phyloP scores from a whole-genome alignment of 108 stramenopile genomes.

The Cylindrotheca closterium region DNA sequence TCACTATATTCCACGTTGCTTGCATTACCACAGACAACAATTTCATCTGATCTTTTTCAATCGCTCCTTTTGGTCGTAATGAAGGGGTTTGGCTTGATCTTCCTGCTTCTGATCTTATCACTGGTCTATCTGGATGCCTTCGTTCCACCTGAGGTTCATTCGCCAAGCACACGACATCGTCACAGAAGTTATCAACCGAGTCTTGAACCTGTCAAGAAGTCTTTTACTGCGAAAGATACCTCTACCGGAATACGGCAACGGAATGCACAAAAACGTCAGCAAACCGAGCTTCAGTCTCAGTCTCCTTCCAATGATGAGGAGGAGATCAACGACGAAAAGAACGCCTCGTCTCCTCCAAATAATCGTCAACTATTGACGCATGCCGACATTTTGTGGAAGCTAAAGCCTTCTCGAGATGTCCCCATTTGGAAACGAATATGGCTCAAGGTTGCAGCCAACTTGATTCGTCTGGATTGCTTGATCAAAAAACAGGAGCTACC shows the following conservation, averaged over 20 bases:
- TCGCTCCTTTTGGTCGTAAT: too few relatives aligned
- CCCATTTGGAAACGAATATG: conserved; percentile 26
- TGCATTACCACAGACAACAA: too few relatives aligned
- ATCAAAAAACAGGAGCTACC: conserved; percentile 44
- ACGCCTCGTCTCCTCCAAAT: background rate
- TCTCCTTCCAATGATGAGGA: background rate
- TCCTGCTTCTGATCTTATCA: conserved; percentile 2
- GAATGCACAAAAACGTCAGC: background rate
- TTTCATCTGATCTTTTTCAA: too few relatives aligned
- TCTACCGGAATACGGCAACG: background rate
- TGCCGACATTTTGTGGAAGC: conserved; percentile 64
- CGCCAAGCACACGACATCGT: conserved; percentile 2
- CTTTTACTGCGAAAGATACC: too few relatives aligned
- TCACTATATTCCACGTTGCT: too few relatives aligned
- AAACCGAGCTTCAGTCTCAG: background rate
- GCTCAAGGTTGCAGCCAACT: conserved; percentile 50
- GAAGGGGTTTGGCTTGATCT: conserved; percentile 4
- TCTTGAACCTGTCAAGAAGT: too few relatives aligned
- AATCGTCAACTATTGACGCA: conserved; percentile 30
- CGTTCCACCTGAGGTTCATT: conserved; percentile 16
- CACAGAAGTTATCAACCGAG: background rate
- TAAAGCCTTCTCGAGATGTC: conserved; percentile 55
- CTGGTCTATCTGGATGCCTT: conserved; percentile 41
- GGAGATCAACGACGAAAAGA: background rate
- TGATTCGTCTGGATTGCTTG: conserved; percentile 47